Conservation (phyloP, 2,329 filamentous ascomycete species). For the Penicillium italicum region DNA sequence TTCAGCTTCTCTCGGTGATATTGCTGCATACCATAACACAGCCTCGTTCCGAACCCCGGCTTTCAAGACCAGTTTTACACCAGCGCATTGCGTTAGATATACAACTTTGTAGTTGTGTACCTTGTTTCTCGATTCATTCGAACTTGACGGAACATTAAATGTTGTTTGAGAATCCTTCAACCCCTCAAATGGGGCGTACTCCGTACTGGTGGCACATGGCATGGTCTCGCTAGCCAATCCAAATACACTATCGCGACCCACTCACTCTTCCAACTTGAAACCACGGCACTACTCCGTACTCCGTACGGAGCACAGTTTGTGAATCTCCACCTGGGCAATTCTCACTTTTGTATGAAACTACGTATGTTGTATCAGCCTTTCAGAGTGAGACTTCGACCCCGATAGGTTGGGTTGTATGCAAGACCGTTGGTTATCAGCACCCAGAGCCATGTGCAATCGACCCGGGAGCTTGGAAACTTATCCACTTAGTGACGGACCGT, state of each 20-base stretch:
- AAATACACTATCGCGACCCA: not conserved
- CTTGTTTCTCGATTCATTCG: too few species aligned
- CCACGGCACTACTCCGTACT: not conserved
- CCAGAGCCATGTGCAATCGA: not conserved
- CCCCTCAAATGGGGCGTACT: not conserved
- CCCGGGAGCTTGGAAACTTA: not conserved
- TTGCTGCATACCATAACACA: not conserved
- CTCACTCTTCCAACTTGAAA: not conserved
- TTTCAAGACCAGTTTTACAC: not conserved
- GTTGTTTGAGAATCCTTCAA: not conserved
- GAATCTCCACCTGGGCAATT: not conserved
- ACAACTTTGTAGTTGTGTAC: not conserved
- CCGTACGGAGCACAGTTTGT: not conserved
- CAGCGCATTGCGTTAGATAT: not conserved
- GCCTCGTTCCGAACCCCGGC: not conserved
- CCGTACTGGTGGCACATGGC: not conserved
- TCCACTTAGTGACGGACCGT: not conserved
- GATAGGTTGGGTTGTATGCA: not conserved
- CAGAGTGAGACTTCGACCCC: not conserved
- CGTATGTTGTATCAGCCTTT: not conserved
- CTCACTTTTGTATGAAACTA: not conserved
- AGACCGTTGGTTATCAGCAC: not conserved
- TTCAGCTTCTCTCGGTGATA: not conserved
- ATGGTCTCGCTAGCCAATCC: conserved; percentile 1
- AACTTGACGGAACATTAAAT: not conserved